phyloP scores from a whole-genome alignment of 768 basidiomycete species.

The Russula foetens region DNA sequence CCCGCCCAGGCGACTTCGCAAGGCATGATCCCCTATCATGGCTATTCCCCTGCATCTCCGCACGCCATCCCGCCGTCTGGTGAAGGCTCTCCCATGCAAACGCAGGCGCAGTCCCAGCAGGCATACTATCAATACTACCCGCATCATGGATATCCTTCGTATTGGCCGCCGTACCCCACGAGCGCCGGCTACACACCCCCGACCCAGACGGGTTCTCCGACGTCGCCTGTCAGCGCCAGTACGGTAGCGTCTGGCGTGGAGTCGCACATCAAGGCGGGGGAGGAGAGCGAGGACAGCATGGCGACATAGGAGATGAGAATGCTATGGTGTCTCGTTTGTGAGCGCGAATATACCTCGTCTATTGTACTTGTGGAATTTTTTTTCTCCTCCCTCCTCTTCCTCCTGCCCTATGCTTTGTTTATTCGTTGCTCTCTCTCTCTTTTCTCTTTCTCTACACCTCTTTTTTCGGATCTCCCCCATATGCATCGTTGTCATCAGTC shows the following conservation, averaged over 20 bases:
- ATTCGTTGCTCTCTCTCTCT: not conserved
- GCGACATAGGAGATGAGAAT: not conserved
- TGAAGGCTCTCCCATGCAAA: constrained; percentile 4
- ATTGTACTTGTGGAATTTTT: constrained; percentile 6
- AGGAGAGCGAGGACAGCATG: constrained; percentile 14
- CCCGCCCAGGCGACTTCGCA: constrained; percentile 7
- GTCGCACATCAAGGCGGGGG: constrained; percentile 16
- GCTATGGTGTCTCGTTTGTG: not conserved
- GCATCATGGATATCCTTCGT: constrained; percentile 15
- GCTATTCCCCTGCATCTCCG: not conserved
- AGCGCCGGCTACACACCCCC: constrained; percentile 7
- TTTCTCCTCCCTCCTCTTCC: not conserved
- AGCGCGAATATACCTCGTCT: not conserved
- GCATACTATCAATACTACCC: constrained; percentile 17
- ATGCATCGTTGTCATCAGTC: not conserved
- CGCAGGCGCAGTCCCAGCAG: constrained; percentile 10
- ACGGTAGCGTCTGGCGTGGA: constrained; percentile 13
- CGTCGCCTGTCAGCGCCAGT: constrained; percentile 16
- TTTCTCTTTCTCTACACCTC: too few species aligned
- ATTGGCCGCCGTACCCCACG: constrained; percentile 16
- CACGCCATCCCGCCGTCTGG: not conserved
- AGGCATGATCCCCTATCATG: constrained; percentile 6
- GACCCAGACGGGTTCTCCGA: constrained; percentile 9
- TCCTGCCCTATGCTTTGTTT: not conserved
- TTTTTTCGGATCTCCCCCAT: not conserved